Evolutionary conservation across 129 eudicot species (phyloP), one percentile per base, ranked within the genome.

Genomic region (Tagetes patula): DNA sequence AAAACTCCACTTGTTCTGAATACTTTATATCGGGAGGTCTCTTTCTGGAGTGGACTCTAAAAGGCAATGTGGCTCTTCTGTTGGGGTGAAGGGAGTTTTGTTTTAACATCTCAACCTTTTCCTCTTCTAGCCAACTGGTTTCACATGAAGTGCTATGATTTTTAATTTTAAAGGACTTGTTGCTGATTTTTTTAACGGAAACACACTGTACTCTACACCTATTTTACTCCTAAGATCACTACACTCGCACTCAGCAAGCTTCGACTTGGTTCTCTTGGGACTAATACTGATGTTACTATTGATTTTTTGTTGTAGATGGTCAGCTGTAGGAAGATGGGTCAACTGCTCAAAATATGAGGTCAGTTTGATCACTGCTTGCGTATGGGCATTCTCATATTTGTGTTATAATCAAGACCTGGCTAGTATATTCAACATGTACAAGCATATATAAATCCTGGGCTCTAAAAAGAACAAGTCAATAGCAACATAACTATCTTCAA

Each of bases 261-360:
- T 20, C 27, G 27, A 20, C 27, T 20, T 20, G 27, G 27, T 20
- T 20, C 27, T 20, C 27, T 20, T 20, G 27, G 27, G 27, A 20
- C 27, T 20, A 13, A 62, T 67, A 56, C 73, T 76, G 64, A 72
- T 72, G 6, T 46, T 46, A 30, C 6, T 14, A 46, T 63, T 7
- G 9, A 32, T 14, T 73, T n/a, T 61, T 71, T 42, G 11, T 40
- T 84, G 83, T 82, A 91, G 97, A 77, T 91, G 96, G 96, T 20
- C 91, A 71, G 85, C 91, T 62, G n/a, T 83, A 70, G 75, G 93
- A 81, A 82, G 97, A 76, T 91, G 96, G 96, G 79, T 85, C 63
- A 75, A 82, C 78, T 91, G 97, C 83, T 84, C 97, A 30, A 91
- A 91, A 70, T 91, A 91, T 60, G 97, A 91, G 97, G 96, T 88